Conservation (phyloP, 2,329 filamentous ascomycete genomes). For the Canariomyces notabilis region DNA sequence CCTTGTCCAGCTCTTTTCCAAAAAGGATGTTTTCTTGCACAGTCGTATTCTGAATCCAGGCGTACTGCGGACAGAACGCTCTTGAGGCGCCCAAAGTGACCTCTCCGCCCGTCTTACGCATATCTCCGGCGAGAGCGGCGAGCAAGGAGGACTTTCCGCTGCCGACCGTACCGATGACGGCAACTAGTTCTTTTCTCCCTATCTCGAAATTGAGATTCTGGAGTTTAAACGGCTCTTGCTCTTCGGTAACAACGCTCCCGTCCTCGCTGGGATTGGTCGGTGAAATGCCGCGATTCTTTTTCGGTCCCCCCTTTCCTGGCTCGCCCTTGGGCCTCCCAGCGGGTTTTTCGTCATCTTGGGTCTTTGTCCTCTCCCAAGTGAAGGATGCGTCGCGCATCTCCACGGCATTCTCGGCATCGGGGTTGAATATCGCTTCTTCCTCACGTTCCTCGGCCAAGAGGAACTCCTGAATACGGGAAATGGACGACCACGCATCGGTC, state of each 20-base stretch:
- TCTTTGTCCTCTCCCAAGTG: slow-evolving; percentile 74
- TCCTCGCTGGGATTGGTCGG: slow-evolving; percentile 44
- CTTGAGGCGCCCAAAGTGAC: slow-evolving; percentile 72
- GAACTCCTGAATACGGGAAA: slow-evolving; percentile 84
- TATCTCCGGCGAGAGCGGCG: slow-evolving; percentile 85
- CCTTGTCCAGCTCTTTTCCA: slow-evolving; percentile 67
- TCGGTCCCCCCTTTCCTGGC: slow-evolving; percentile 33
- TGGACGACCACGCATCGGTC: slow-evolving; percentile 80
- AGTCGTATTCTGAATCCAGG: slow-evolving; percentile 93
- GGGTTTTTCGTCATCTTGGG: slow-evolving; percentile 44
- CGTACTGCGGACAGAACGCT: slow-evolving; percentile 92
- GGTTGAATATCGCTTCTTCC: slow-evolving; percentile 57
- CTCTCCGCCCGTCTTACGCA: slow-evolving; percentile 74
- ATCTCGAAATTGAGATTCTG: slow-evolving; percentile 62
- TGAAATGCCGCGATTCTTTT: slow-evolving; percentile 32
- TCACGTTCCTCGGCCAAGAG: slow-evolving; percentile 77
- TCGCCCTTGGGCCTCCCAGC: slow-evolving; percentile 41
- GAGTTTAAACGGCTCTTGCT: slow-evolving; percentile 66
- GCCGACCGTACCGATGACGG: slow-evolving; percentile 83
- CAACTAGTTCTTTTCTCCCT: slow-evolving; percentile 71
- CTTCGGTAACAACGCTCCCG: slow-evolving; percentile 52
- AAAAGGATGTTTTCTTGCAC: slow-evolving; percentile 88
- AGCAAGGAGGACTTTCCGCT: slow-evolving; percentile 88
- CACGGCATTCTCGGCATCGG: slow-evolving; percentile 62
- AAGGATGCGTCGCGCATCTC: slow-evolving; percentile 70